Percentiles rank a stretch among this genome's conserved stretches.
These are phyloP conservation scores for Saturnispora gosingensis DNA, from an alignment of 805 yeast species.

Conservation along the genomic window DNA sequence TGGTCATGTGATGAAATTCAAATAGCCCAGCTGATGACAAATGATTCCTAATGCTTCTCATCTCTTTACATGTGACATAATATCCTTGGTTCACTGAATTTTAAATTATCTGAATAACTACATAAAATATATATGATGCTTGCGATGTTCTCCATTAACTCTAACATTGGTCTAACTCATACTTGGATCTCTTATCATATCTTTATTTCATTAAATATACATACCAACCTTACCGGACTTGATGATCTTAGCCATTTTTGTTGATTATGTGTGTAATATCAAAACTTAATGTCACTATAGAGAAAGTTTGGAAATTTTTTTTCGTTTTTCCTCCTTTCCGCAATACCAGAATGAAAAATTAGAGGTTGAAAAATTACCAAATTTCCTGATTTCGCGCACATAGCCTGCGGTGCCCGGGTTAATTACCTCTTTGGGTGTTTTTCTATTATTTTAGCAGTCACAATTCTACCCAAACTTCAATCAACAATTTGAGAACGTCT, in stretches of 20 bases:
- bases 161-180: neutral
- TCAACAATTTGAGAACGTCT: neutral
- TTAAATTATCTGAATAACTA: neutral
- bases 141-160: no score
- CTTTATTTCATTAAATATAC: slow-evolving; percentile 29
- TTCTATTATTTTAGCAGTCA: neutral
- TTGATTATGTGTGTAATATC: slow-evolving; percentile 11
- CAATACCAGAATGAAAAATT: neutral
- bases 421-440: neutral
- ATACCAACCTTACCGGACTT: slow-evolving; percentile 99
- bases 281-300: neutral
- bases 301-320: neutral
- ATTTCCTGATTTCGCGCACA: neutral
- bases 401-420: slow-evolving; percentile 4
- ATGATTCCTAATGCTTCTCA: neutral
- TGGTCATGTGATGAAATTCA: neutral
- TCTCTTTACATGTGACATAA: no score
- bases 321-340: neutral
- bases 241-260: slow-evolving; percentile 93
- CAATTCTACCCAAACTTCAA: neutral
- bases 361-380: neutral
- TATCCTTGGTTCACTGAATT: neutral
- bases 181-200: neutral
- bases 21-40: neutral
- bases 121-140: neutral